phyloP scores from a whole-genome alignment of 768 basidiomycete species.

The Phanerochaete carnosa region DNA sequence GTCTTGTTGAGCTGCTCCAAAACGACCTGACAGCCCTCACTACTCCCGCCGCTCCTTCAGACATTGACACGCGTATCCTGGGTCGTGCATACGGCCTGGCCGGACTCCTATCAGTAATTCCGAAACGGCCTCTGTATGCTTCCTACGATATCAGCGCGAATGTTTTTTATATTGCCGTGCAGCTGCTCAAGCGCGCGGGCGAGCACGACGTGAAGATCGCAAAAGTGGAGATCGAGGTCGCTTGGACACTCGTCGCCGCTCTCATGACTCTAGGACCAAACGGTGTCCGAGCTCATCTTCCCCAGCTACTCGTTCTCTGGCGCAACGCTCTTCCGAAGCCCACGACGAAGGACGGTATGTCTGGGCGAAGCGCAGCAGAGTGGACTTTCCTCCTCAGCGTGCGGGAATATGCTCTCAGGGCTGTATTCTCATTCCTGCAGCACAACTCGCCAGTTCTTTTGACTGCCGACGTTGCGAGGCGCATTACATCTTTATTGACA shows the following conservation, averaged over 20 bases:
- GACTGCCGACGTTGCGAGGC: constrained; percentile 86
- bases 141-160: constrained; percentile 91
- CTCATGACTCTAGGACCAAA: constrained; percentile 91
- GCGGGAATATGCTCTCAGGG: constrained; percentile 84
- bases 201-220: constrained; percentile 87
- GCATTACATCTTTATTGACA: constrained; percentile 80
- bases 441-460: constrained; percentile 72
- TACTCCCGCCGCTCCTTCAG: constrained; percentile 68
- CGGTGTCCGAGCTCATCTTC: constrained; percentile 90
- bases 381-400: constrained; percentile 92
- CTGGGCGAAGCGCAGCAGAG: constrained; percentile 66
- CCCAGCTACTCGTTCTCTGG: constrained; percentile 94
- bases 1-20: constrained; percentile 77
- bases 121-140: constrained; percentile 86
- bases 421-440: constrained; percentile 82
- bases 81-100: constrained; percentile 92
- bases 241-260: constrained; percentile 90
- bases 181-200: constrained; percentile 84
- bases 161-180: constrained; percentile 87
- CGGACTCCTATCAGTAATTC: constrained; percentile 81
- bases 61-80: constrained; percentile 67
- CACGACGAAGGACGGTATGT: constrained; percentile 76
- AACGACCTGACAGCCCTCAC: constrained; percentile 75
- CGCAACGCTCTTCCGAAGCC: constrained; percentile 95
- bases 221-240: constrained; percentile 84